Base-by-base conservation (phyloP, 805 yeast species). In the Spathaspora arborariae region DNA sequence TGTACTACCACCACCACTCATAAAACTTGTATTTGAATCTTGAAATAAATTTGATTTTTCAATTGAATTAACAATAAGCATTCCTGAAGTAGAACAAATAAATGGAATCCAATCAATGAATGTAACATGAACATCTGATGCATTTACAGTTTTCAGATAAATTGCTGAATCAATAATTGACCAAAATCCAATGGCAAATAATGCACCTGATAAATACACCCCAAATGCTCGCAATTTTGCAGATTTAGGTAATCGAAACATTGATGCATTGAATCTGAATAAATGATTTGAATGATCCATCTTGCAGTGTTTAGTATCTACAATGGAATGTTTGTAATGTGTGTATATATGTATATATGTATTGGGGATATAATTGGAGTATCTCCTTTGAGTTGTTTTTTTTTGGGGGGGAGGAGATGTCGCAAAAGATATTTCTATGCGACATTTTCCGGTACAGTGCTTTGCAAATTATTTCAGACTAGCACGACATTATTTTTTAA, bases 101-200 rank as follows among this genome's bases (percentile, higher is more conserved):
- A 87, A 82, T 3, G 99, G 99, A 44, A 94, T 81, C 99, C 99
- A 92, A 68, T 92, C 99, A 36, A 88, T 84, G 60, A 92, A 88
- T 4, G 92, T 82, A 22, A 94, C 88, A 62, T 92, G 97, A 5
- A 90, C 88, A 39, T 74, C 73, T 0, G 96, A 85, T 0, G 90
- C 96, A 70, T 92, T 92, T 41, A 84, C 84, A 15, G 89, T 85
- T 53, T 81, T 84, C 39, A 96, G 85, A 65, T 81, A 92, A 30
- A 94, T 77, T 1, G 96, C 90, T 0, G 96, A 88, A 65, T 92
- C 98, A 16, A 94, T 66, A 65, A 92, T 80, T 18, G 84, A 70
- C 95, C 97, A 92, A 61, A 92, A 84, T 6, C 96, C 98, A 45
- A 85, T 64, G 35, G 97, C 86, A 55, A 86, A 92, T 22, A 86